Evolutionary conservation across 345 rosid genomes (phyloP).

Genomic region (Salix arbutifolia): DNA sequence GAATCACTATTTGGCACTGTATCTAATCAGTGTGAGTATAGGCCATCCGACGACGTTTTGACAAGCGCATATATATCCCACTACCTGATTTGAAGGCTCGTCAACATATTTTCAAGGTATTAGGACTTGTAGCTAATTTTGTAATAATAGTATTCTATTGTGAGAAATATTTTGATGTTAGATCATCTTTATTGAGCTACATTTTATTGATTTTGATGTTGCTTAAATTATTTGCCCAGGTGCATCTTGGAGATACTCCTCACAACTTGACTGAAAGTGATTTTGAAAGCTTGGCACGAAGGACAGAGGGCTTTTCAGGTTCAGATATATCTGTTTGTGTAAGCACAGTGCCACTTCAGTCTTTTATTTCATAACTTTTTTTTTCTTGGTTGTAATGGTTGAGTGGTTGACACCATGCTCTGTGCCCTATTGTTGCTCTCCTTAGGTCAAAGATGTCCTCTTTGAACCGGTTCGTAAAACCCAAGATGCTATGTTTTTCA

Average conservation of each 20-base stretch:
- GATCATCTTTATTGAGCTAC: background rate
- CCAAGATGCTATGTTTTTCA: constrained; percentile 81
- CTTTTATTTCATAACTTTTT: background rate
- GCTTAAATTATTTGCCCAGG: constrained; percentile 40
- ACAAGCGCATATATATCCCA: constrained; percentile 93
- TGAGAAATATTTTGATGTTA: background rate
- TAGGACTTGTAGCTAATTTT: background rate
- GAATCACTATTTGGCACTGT: constrained; percentile 4
- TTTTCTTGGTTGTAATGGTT: background rate
- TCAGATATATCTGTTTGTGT: constrained; percentile 94
- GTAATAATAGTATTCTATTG: background rate
- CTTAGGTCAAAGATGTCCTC: constrained; percentile 86
- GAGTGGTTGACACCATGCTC: background rate
- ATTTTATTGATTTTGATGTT: constrained; percentile 4
- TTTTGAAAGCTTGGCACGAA: constrained; percentile 73
- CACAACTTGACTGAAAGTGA: constrained; percentile 80
- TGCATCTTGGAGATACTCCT: constrained; percentile 94
- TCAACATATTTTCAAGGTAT: constrained; percentile 89
- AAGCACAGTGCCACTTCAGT: constrained; percentile 26
- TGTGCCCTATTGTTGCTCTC: background rate
- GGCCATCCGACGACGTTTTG: constrained; percentile 94
- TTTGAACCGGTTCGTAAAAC: constrained; percentile 96
- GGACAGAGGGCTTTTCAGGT: constrained; percentile 89
- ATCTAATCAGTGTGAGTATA: constrained; percentile 38
- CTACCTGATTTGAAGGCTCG: constrained; percentile 91